Base-by-base conservation (phyloP, 345 rosid genomes). In the Atalantia buxifolia region DNA sequence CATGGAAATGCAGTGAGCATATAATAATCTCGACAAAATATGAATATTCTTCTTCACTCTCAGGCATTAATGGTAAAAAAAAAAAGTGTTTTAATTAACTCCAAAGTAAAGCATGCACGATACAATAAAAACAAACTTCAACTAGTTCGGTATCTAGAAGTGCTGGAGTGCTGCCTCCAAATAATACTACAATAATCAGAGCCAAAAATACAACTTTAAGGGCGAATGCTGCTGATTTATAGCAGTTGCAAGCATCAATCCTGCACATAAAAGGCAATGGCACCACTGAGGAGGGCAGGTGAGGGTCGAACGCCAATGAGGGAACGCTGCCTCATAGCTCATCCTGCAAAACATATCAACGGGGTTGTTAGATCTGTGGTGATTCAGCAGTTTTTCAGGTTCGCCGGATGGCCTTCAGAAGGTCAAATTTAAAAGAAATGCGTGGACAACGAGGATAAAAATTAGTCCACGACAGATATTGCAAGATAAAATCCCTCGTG, bases 341-440 rank as follows among this genome's bases (percentile, higher is more conserved):
- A 81, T 87, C 90, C 90, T 87, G 87, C 74, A 71, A 55, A 7
- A 31, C 71, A 68, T 24, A 67, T n/a, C 5, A 60, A 57, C 25
- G 5, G 50, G 63, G 24, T 56, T 1, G 72, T 56, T 56, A 76
- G 48, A 69, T 53, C 33, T 3, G n/a, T 14, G 5, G 35, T 69
- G 56, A 42, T 24, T 69, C 57, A 24, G 33, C 56, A 42, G 72
- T 42, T 68, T 42, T 7, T 69, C 16, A 40, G 25, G 33, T 40
- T 9, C 0, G 5, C 21, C 8, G 5, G 27, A 13, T 69, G 56
- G 56, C 33, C 56, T 24, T 0, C 0, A 35, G 0, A 31, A 66
- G 16, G n/a, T n/a, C 9, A 35, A 1, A 21, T 22, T 66, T 66
- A 4, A 69, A 40, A 24, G 53, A n/a, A 12, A 24, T 38, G 31